These are phyloP conservation scores for Aspergillus ustus DNA, from an alignment of 2,329 filamentous ascomycete genomes.

Conservation along the genomic window DNA sequence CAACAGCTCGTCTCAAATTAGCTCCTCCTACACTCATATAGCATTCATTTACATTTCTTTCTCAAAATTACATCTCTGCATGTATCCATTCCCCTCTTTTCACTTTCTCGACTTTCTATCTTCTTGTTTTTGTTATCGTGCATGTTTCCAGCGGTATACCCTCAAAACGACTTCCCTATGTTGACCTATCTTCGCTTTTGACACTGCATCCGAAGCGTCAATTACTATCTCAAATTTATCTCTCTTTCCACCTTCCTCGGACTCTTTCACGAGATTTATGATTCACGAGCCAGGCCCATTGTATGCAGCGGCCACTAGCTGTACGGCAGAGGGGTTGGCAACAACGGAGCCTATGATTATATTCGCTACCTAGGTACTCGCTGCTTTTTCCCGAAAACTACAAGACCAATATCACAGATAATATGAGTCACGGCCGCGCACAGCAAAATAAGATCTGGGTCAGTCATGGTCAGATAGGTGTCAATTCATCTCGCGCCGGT, in stretches of 20 bases:
- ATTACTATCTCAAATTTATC: conserved; percentile 16
- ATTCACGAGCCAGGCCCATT: conserved; percentile 15
- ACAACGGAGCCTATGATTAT: neutral
- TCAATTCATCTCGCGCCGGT: no score
- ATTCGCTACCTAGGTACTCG: neutral
- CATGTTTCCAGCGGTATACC: conserved; percentile 40
- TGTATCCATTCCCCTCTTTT: conserved; percentile 5
- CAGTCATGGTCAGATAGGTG: no score
- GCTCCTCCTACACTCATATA: conserved; percentile 3
- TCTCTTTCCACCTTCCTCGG: conserved; percentile 9
- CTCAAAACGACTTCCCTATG: conserved; percentile 31
- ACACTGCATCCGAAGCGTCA: conserved; percentile 10
- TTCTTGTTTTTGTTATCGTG: conserved; percentile 20
- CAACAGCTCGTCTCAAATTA: conserved; percentile 27
- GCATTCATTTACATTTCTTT: conserved; percentile 18
- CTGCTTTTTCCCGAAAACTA: neutral
- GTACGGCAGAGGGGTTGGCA: neutral
- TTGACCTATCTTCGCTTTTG: conserved; percentile 24
- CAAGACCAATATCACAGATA: no score
- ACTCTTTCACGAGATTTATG: conserved; percentile 24
- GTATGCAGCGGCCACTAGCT: neutral
- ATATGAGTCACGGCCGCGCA: no score
- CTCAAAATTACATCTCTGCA: conserved; percentile 10
- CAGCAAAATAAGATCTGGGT: no score
- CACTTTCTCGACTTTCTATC: conserved; percentile 3